Base-by-base conservation (phyloP, 176 grass and related monocot species). In the Pontederia crassipes region DNA sequence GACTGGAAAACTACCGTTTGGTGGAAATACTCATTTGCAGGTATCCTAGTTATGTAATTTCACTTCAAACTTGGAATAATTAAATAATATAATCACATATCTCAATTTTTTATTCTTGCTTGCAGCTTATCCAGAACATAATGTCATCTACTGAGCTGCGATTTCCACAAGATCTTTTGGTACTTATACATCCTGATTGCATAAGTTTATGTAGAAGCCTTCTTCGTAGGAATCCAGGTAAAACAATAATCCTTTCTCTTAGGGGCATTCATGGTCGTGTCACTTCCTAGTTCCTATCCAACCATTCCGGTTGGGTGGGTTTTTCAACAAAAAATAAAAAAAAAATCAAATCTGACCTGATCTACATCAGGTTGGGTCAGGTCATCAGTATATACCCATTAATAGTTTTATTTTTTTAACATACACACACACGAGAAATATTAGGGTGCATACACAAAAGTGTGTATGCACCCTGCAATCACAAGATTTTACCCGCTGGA, bases 161-260 rank as follows among this genome's bases (percentile, higher is more conserved):
- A 48, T 90, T 85, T 67, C 87, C 87, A 35, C 57, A 77, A 71
- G 75, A 76, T 71, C 58, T 85, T 53, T 56, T 78, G 72, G 64
- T 70, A 55, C 57, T 62, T 76, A 67, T 85, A 57, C 66, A 73
- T 69, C 47, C 79, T 77, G 79, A 90, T 77, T 85, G 74, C 15
- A 77, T 79, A 52, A 72, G 85, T 46, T 62, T 90, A 9, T 90
- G 87, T 70, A 82, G 61, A 74, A 74, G 75, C 18, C 87, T 90
- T 77, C 53, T 89, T 40, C 2, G 8, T 59, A 79, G 54, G 77
- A 74, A 90, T 67, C 87, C 82, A 74, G 74, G 79, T 90, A 26
- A 12, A 63, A 53, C 28, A 53, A 0, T 40, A 59, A 13, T 57
- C 68, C 50, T 24, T 24, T 24, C 20, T 24, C 20, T 24, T 24